phyloP scores from a whole-genome alignment of 257 asterid species.

The Leptodermis oblonga region DNA sequence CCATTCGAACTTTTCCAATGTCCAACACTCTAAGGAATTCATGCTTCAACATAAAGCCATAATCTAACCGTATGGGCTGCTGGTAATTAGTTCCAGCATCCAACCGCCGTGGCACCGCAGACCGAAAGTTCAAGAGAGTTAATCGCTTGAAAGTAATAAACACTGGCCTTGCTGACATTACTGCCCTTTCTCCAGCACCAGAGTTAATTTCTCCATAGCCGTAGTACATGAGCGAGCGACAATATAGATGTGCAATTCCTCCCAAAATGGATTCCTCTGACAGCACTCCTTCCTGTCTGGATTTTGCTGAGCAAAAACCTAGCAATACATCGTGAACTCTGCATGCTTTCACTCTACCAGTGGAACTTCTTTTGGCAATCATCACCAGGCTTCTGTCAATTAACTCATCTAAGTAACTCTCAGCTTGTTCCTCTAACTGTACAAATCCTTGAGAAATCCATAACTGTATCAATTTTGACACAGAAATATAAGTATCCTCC shows the following conservation, averaged over 20 bases:
- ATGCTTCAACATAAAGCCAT: neutral
- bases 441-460: slow-evolving; percentile 16
- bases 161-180: neutral
- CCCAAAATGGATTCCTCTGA: neutral
- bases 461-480: neutral
- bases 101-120: neutral
- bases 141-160: neutral
- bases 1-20: neutral
- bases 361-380: slow-evolving; percentile 8
- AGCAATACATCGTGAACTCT: neutral
- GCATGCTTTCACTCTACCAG: slow-evolving; percentile 8
- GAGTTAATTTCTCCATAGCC: neutral
- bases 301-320: neutral
- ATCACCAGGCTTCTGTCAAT: slow-evolving; percentile 12
- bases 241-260: neutral
- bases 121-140: neutral
- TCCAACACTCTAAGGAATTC: neutral
- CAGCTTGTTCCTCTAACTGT: neutral
- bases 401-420: slow-evolving; percentile 11
- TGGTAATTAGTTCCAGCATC: too few species aligned
- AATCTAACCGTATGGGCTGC: neutral
- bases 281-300: neutral
- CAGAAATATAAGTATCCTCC: neutral
- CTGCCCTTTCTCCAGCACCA: neutral
- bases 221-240: neutral